Base-by-base conservation (phyloP, 139 green algal genomes). In the Dunaliella primolecta region DNA sequence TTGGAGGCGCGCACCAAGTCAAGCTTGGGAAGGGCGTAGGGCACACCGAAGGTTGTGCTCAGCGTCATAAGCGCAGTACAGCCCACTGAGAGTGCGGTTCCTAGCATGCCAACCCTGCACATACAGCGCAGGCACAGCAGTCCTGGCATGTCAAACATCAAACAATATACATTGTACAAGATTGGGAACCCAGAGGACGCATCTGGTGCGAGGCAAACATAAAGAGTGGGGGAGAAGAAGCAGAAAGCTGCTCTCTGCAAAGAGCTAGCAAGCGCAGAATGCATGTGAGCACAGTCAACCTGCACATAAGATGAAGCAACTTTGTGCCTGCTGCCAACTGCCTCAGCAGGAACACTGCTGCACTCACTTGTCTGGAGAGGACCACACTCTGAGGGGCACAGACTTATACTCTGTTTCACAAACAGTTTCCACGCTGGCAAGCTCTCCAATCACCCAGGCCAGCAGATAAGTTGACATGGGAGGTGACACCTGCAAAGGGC, bases 391-490 rank as follows among this genome's bases (percentile, higher is more conserved):
- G 34, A 92, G 80, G 34, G 78, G 24, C 31, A 89, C 56, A n/a
- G 46, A 56, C 0, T n/a, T 31, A 1, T 2, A 30, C 27, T 75
- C 75, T 33, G 86, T 34, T 0, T 76, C 34, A 78, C 84, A 89
- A 76, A 71, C 72, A 55, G 3, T 81, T 11, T 64, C 88, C 11
- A 88, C 84, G 38, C 46, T 85, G 30, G 87, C 87, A 35, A 98
- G 87, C 27, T 93, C 82, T 0, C 93, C 95, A 34, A 95, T 89
- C 11, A 97, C 89, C 29, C 96, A 89, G 29, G 91, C 95, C 15
- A 97, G 75, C 37, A 98, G 89, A 88, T 98, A 98, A 29, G 93
- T 95, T 80, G 89, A 92, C 95, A 98, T 98, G 25, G 85, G 85
- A 0, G 96, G 96, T 0, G 91, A 94, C 25, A 75, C 21, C 81